Base-by-base conservation (phyloP, 116 monocot genomes). In the Phalaenopsis hybrid region DNA sequence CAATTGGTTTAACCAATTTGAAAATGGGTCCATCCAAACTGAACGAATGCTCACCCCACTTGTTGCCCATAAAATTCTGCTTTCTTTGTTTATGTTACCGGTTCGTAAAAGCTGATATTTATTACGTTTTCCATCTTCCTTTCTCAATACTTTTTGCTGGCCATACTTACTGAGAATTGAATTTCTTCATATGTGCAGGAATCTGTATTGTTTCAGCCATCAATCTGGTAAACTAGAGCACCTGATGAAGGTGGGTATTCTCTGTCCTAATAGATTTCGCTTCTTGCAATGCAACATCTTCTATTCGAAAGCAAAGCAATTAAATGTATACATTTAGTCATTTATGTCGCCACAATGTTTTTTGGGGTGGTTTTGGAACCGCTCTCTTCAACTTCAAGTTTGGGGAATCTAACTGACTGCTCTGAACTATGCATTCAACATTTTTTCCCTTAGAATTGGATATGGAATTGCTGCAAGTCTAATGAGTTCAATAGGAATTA, bases 201-300 rank as follows among this genome's bases (percentile, higher is more conserved):
- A 94, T 75, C 57, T 99, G 88, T 99, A 99, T 81, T 99, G 98
- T 83, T 99, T 99, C 68, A 93, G 98, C 78, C 84, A 93, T 23
- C 95, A 99, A 73, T 95, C 98, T 81, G 98, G 98, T 33, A 99
- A 95, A 78, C 95, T 99, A 65, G 98, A 99, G 78, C 95, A 99
- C 87, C 80, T 99, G 41, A 93, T 99, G 98, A 99, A 99, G 98
- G 97, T 94, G 23, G 83, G 86, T 67, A 12, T 74, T 31, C 61
- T 79, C 8, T 61, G 59, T 46, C 45, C 43, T 28, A 13, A 10
- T 70, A 33, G 34, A 70, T 70, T 70, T 4, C 12, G 33, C 28
- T 33, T 37, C 34, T 37, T 34, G 33, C 11, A 13, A 12, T 34
- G 70, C 34, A 70, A 34, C 63, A 34, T 70, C 70, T 70, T 70